Conservation (phyloP, 139 green algal species). For the Nannochloris sp. region DNA sequence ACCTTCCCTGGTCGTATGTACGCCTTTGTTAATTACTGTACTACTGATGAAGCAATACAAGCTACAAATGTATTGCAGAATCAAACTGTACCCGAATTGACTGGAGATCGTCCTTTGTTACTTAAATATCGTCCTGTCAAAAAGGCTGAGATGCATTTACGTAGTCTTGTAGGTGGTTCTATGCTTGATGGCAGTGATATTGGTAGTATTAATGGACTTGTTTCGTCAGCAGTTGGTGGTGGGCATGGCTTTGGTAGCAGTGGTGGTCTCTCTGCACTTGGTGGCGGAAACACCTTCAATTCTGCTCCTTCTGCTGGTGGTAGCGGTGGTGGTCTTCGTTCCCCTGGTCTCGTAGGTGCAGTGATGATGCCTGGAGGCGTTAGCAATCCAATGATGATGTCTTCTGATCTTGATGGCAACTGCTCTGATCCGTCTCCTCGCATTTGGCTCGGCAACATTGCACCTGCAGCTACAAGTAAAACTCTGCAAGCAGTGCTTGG, state of each 20-base stretch:
- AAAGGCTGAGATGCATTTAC: constrained; percentile 32
- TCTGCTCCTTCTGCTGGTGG: background rate
- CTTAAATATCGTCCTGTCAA: constrained; percentile 35
- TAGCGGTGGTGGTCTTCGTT: background rate
- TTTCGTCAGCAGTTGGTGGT: constrained; percentile 18
- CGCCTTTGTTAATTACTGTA: constrained; percentile 65
- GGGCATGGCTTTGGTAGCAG: background rate
- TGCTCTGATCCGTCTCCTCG: constrained; percentile 19
- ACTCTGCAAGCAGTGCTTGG: constrained; percentile 29
- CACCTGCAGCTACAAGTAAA: constrained; percentile 29
- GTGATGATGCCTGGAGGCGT: background rate
- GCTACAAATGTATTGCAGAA: constrained; percentile 28
- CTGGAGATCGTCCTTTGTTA: constrained; percentile 27
- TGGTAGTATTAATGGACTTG: no score
- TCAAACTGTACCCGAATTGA: constrained; percentile 20
- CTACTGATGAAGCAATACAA: constrained; percentile 39
- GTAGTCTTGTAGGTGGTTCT: constrained; percentile 3
- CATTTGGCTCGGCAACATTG: constrained; percentile 52
- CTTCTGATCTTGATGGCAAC: constrained; percentile 17
- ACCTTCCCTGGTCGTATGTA: constrained; percentile 72
- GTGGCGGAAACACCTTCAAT: constrained; percentile 1
- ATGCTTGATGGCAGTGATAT: background rate
- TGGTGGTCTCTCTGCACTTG: no score
- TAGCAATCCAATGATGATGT: background rate
- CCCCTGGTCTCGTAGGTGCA: no score